A percentile compares a stretch with the other conserved stretches of the same genome.
Conservation (phyloP, 768 basidiomycete genomes). For the Inosperma sp. region DNA sequence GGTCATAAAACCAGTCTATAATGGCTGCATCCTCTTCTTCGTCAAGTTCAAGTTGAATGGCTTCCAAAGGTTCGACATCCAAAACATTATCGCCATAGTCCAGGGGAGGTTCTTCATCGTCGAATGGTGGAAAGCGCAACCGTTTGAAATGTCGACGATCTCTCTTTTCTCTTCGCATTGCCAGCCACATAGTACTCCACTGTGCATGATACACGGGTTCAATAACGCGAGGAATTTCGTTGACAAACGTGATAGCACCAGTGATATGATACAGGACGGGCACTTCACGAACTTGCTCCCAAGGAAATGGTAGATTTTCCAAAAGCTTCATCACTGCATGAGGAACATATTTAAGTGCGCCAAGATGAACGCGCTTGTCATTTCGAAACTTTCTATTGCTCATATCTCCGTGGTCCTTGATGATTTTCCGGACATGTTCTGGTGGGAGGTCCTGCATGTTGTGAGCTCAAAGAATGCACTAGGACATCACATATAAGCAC, state of each 20-base stretch:
- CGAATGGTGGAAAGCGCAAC: conserved; percentile 99
- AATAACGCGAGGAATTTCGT: conserved; percentile 94
- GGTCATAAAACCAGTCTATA: conserved; percentile 97
- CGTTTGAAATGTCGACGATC: conserved; percentile 99
- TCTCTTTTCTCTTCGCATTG: conserved; percentile 97
- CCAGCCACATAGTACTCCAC: conserved; percentile 99
- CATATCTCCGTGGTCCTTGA: conserved; percentile 99
- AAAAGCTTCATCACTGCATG: conserved; percentile 99
- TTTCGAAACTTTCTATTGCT: conserved; percentile 98
- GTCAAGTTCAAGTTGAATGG: conserved; percentile 95
- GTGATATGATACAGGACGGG: conserved; percentile 99
- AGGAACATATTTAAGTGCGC: conserved; percentile 96
- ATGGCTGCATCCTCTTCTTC: conserved; percentile 88
- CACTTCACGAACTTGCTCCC: conserved; percentile 99
- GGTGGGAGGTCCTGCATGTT: conserved; percentile 79
- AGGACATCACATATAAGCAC: conserved; percentile 38
- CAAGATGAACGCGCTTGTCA: conserved; percentile 98
- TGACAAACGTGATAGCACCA: conserved; percentile 98
- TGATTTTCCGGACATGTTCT: conserved; percentile 98
- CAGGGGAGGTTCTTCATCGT: conserved; percentile 97
- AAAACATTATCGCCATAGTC: conserved; percentile 99
- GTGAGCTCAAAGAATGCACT: conserved; percentile 20
- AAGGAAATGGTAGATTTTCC: conserved; percentile 96
- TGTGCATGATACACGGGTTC: conserved; percentile 99
- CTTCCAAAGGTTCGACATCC: conserved; percentile 96